Base-by-base conservation (phyloP, 1,139 yeast species). In the Saccharomycopsis phalli region DNA sequence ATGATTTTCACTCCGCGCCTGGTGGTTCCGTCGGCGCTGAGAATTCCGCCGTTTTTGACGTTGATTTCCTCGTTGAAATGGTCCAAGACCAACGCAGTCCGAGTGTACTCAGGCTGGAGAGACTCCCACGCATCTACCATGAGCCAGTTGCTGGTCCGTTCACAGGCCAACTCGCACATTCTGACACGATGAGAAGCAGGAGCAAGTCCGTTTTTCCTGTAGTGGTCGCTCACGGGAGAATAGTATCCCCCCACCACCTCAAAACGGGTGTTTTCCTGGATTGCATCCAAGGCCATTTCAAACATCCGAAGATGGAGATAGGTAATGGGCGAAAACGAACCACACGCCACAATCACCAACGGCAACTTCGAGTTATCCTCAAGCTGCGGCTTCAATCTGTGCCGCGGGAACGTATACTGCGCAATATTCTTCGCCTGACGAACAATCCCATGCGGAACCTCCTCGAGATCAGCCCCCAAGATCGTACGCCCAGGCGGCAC, bases 71-170 rank as follows among this genome's bases (percentile, higher is more conserved):
- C 87, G 61, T 91, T 91, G 62, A 91, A 91, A 60, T 91, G 99
- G 60, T 91, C 98, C 57, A 91, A 70, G 4, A 91, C 99, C 41
- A 86, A 71, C 2, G 98, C 97, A 0, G 99, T 91, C 51, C 98
- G 71, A 21, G 95, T 87, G 59, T 93, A 93, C 38, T 76, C 72
- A 1, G 87, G 84, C 59, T 93, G 98, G 47, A 91, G 66, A 5
- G 94, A 81, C 61, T 91, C 99, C 99, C 99, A 91, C 0, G 97
- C 96, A 60, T 91, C 99, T 19, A 91, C 98, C 97, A 91, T 93
- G 37, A 93, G 69, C 97, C 99, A 91, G 21, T 93, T 78, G 3
- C 93, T 79, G 0, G 99, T 91, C 54, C 98, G 72, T 57, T 91
- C 98, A 61, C 98, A 88, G 0, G 97, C 98, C 57, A 91, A 68